These are phyloP conservation scores for Rostrohypoxylon terebratum DNA, from an alignment of 495 filamentous ascomycete species.

Conservation along the genomic window DNA sequence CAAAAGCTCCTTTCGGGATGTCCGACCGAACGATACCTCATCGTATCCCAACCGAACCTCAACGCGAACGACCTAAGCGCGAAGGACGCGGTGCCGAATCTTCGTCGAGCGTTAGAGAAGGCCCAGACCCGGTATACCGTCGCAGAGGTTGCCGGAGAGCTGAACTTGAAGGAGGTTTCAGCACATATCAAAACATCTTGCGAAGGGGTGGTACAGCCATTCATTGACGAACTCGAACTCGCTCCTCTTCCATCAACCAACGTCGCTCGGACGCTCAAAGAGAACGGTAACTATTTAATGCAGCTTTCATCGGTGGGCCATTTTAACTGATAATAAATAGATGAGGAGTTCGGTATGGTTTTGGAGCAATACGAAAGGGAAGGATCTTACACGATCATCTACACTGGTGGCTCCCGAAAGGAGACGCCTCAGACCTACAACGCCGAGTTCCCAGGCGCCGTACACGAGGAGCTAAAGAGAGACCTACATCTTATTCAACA, in stretches of 20 bases:
- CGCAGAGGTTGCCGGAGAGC: conserved; percentile 71
- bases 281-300: conserved; percentile 65
- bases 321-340: conserved; percentile 43
- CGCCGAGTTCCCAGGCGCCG: conserved; percentile 56
- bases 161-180: conserved; percentile 59
- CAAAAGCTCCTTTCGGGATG: conserved; percentile 70
- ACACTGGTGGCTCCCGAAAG: conserved; percentile 45
- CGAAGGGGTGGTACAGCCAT: conserved; percentile 31
- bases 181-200: conserved; percentile 51
- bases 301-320: not conserved
- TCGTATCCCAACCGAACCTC: conserved; percentile 83
- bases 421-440: conserved; percentile 59
- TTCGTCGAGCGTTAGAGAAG: conserved; percentile 58
- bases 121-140: conserved; percentile 54
- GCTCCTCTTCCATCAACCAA: conserved; percentile 58
- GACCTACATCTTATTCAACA: conserved; percentile 37
- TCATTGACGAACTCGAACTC: conserved; percentile 63
- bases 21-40: conserved; percentile 80
- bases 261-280: conserved; percentile 66
- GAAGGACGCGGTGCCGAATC: conserved; percentile 67
- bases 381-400: conserved; percentile 62
- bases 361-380: conserved; percentile 50
- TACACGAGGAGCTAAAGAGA: conserved; percentile 64
- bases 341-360: conserved; percentile 54
- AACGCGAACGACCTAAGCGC: conserved; percentile 72